Percentiles rank a stretch among this genome's conserved stretches.
Evolutionary conservation across 176 grass and related monocot genomes (phyloP).

Genomic region (Olyra latifolia): DNA sequence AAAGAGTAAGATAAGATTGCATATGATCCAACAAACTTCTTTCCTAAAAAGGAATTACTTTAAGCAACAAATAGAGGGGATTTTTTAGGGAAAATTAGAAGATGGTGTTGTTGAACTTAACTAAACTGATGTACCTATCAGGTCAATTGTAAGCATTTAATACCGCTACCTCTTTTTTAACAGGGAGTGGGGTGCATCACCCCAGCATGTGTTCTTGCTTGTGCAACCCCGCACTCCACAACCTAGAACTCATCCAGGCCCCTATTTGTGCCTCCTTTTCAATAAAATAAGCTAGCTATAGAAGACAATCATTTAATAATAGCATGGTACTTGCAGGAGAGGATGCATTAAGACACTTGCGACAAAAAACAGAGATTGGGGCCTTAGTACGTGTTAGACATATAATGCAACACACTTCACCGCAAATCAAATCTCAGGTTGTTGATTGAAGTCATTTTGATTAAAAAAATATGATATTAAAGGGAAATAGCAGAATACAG

Average conservation of each 20-base stretch:
- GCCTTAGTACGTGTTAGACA: not conserved
- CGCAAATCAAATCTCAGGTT: slow-evolving; percentile 14
- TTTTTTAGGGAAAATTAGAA: not conserved
- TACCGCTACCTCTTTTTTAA: not conserved
- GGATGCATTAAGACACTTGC: slow-evolving; percentile 5
- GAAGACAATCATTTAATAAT: slow-evolving; percentile 3
- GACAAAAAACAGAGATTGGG: not conserved
- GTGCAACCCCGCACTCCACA: not conserved
- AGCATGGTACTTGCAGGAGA: not conserved
- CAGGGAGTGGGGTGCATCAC: not conserved
- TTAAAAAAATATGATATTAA: slow-evolving; percentile 9
- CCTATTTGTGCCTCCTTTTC: not conserved
- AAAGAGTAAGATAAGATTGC: not conserved
- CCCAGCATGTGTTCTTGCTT: not conserved
- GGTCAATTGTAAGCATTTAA: slow-evolving; percentile 6
- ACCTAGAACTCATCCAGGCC: not conserved
- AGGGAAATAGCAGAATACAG: slow-evolving; percentile 19
- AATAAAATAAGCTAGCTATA: not conserved
- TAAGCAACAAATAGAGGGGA: not conserved
- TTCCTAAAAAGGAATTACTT: slow-evolving; percentile 26
- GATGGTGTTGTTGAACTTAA: not conserved
- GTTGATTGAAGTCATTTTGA: slow-evolving; percentile 15
- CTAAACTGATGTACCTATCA: not conserved
- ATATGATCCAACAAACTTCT: not conserved
- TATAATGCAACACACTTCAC: not conserved